A percentile compares a stretch with the other conserved stretches of the same genome.
Evolutionary conservation across 768 basidiomycete genomes (phyloP).

Genomic region (Mycena floridula): DNA sequence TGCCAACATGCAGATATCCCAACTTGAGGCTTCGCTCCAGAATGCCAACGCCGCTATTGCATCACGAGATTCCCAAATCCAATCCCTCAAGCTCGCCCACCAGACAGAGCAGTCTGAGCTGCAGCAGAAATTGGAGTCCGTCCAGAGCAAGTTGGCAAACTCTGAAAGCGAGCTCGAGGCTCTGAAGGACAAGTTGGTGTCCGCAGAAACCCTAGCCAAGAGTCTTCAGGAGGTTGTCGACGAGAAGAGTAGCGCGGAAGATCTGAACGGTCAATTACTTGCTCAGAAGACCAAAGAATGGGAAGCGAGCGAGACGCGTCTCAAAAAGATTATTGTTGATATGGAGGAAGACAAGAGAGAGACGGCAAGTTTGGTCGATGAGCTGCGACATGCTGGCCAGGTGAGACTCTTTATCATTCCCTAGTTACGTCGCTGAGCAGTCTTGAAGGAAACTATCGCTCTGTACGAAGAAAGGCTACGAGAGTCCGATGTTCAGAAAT

Average conservation of each 20-base stretch:
- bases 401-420: conserved; percentile 30
- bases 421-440: conserved; percentile 5
- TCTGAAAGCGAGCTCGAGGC: background rate
- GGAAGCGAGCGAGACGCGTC: background rate
- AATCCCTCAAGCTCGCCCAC: conserved; percentile 39
- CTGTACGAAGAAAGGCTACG: conserved; percentile 88
- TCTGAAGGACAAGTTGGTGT: conserved; percentile 28
- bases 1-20: conserved; percentile 28
- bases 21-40: conserved; percentile 37
- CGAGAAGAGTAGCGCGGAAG: conserved; percentile 24
- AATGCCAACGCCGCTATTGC: conserved; percentile 34
- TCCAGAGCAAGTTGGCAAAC: background rate
- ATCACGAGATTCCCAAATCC: conserved; percentile 38
- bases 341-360: conserved; percentile 58
- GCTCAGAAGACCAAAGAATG: conserved; percentile 1
- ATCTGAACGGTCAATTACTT: background rate
- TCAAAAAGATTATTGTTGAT: conserved; percentile 18
- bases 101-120: conserved; percentile 24
- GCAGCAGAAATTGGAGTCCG: background rate
- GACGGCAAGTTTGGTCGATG: conserved; percentile 69
- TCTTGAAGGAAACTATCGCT: conserved; percentile 74
- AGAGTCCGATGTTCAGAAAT: conserved; percentile 60
- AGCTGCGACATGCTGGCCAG: conserved; percentile 84
- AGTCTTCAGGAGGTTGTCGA: conserved; percentile 48
- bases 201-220: conserved; percentile 33